These are phyloP conservation scores for Cercospora brassicicola DNA, from an alignment of 2,329 filamentous ascomycete species.

Conservation along the genomic window DNA sequence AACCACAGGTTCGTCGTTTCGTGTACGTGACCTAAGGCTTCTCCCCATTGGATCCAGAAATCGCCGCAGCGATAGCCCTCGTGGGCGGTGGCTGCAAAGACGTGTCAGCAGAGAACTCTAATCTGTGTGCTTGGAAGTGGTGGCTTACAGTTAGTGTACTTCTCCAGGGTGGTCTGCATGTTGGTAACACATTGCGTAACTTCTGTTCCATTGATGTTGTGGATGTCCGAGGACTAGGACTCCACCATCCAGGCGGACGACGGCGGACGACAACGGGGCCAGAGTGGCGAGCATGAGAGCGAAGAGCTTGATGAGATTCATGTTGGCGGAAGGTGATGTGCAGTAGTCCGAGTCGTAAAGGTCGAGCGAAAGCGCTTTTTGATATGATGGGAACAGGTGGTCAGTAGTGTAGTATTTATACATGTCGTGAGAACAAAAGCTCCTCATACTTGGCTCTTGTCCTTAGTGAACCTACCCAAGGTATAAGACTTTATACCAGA, in stretches of 20 bases:
- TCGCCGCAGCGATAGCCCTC: neutral
- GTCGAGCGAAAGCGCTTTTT: neutral
- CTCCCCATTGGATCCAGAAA: neutral
- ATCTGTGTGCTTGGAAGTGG: neutral
- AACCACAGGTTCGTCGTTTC: neutral
- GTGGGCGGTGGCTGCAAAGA: neutral
- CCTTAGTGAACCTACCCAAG: neutral
- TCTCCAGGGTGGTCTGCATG: neutral
- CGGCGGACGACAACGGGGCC: neutral
- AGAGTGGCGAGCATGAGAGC: neutral
- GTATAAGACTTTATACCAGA: neutral
- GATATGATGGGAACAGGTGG: neutral
- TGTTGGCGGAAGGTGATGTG: neutral
- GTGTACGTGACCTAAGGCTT: neutral
- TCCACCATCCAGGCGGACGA: neutral
- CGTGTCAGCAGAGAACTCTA: neutral
- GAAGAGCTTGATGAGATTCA: neutral
- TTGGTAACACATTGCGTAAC: neutral
- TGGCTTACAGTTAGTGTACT: neutral
- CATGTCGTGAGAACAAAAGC: neutral
- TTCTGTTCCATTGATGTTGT: neutral
- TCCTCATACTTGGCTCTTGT: neutral
- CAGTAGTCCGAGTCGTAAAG: neutral
- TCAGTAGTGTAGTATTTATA: neutral
- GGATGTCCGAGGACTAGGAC: neutral